Conservation (phyloP, 345 rosid species). For the Geranium brycei region DNA sequence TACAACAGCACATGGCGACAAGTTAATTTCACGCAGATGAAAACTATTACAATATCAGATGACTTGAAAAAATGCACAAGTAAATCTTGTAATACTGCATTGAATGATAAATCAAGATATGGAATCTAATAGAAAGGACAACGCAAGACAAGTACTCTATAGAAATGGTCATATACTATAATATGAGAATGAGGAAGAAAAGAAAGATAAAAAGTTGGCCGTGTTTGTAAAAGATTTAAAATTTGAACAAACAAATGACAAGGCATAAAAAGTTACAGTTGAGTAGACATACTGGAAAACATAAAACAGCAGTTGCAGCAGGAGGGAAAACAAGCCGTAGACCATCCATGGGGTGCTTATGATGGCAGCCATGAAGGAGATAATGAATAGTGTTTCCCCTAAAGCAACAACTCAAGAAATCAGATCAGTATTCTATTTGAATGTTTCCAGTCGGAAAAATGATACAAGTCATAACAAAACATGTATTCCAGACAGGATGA, state of each 20-base stretch:
- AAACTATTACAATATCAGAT: too few relatives aligned
- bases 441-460: not conserved
- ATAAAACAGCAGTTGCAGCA: slow-evolving; percentile 46
- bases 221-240: too few relatives aligned
- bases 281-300: slow-evolving; percentile 33
- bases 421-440: not conserved
- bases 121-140: too few relatives aligned
- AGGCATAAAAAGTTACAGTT: slow-evolving; percentile 1
- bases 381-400: slow-evolving; percentile 68
- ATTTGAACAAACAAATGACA: not conserved
- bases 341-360: slow-evolving; percentile 81
- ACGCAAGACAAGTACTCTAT: too few relatives aligned
- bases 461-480: not conserved
- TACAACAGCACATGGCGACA: too few relatives aligned
- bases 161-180: too few relatives aligned
- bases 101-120: too few relatives aligned
- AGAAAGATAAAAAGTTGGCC: too few relatives aligned
- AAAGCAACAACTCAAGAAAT: slow-evolving; percentile 14
- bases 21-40: too few relatives aligned
- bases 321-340: slow-evolving; percentile 77
- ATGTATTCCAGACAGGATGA: not conserved
- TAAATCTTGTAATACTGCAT: not conserved
- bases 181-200: too few relatives aligned
- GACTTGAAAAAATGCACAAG: not conserved
- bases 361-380: slow-evolving; percentile 75